Base-by-base conservation (phyloP, 2,329 filamentous ascomycete genomes). In the Exophiala alcalophila region DNA sequence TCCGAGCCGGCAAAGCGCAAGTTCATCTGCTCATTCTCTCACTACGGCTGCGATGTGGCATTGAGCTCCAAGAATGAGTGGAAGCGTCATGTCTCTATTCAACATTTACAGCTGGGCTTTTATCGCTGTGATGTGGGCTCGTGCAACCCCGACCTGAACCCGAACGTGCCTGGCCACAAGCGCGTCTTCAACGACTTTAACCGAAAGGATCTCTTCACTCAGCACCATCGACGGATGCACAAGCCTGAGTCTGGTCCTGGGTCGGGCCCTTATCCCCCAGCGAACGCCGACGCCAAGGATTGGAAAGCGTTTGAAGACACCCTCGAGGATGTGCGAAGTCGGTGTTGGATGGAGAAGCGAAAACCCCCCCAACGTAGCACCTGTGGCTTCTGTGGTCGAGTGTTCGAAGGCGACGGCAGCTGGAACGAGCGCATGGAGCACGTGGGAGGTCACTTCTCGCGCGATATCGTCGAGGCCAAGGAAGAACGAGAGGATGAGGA, bases 351-450 rank as follows among this genome's bases (percentile, higher is more conserved):
- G 11, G 67, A 68, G 18, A 73, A 84, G 2, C 79, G 87, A 21
- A 59, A 70, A 4, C 67, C 83, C 1, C 90, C 89, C 0, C 63
- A 62, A 0, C 65, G 70, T 23, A 83, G 88, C 57, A 76, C 83
- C 0, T 78, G 78, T 2, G 56, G 60, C 0, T 77, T 76, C 51
- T 96, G 90, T 42, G 44, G 51, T 1, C 76, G 75, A 35, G 60
- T 62, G 1, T 94, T 94, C 58, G 61, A 69, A 4, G 86, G 84
- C 0, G 48, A 60, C 0, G 74, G 70, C 5, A 80, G 80, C 14
- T 95, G 89, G 89, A 84, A 92, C 46, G 76, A 83, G 44, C 75
- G 86, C 19, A 87, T 94, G 80, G 90, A 96, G 63, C 90, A 96
- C 64, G 79, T 94, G 2, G 87, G 86, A 0, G 75, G 78, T 45